Percentiles rank a stretch among this genome's conserved stretches.
Conservation (phyloP, 306 rosid species). For the Cicer arietinum region DNA sequence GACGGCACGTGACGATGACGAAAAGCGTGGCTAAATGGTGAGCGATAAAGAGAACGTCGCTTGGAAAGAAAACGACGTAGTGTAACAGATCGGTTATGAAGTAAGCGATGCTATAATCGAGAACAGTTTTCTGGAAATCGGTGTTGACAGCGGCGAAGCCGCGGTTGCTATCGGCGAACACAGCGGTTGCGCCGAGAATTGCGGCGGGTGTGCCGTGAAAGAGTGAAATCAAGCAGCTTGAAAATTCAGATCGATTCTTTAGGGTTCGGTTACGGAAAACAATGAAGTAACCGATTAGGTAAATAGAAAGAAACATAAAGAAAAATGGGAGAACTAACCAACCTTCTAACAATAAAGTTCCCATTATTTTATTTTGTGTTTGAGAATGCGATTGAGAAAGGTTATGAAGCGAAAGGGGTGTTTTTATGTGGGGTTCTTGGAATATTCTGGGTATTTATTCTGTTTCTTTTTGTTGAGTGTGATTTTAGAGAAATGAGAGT, state of each 20-base stretch:
- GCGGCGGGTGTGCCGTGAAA: constrained; percentile 91
- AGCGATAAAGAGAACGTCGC: constrained; percentile 79
- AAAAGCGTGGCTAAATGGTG: constrained; percentile 91
- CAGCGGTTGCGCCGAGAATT: constrained; percentile 54
- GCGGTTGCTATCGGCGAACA: constrained; percentile 50
- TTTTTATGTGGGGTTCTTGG: background rate
- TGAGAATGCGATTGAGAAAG: background rate
- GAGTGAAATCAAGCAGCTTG: constrained; percentile 78
- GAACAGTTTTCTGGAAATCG: constrained; percentile 57
- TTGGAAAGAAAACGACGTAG: constrained; percentile 70
- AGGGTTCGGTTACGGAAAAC: constrained; percentile 71
- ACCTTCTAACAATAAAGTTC: background rate
- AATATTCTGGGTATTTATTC: constrained; percentile 29
- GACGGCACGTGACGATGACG: constrained; percentile 86
- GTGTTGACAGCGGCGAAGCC: constrained; percentile 72
- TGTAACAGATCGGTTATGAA: constrained; percentile 81
- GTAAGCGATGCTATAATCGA: constrained; percentile 90
- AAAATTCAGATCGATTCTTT: constrained; percentile 82
- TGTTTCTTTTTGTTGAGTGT: constrained; percentile 1
- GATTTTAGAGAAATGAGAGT: background rate
- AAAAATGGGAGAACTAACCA: constrained; percentile 50
- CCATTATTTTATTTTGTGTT: background rate
- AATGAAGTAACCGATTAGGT: constrained; percentile 64
- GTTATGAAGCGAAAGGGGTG: background rate
- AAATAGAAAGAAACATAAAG: constrained; percentile 54